Evolutionary conservation across 495 filamentous ascomycete genomes (phyloP).

Genomic region (Lophiostoma macrostomum): DNA sequence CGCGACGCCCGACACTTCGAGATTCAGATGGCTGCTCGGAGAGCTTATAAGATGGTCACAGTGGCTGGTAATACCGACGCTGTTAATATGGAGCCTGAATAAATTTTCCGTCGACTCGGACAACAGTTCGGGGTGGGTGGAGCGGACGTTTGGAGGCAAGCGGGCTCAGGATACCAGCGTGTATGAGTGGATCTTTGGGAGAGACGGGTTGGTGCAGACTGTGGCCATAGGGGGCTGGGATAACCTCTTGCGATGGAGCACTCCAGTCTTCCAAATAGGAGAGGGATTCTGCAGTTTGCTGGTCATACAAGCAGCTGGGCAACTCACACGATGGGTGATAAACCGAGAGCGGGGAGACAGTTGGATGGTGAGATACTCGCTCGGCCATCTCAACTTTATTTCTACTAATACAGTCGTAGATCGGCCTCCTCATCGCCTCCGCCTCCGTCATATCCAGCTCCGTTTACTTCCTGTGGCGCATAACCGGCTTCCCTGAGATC

Average conservation of each 20-base stretch:
- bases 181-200: conserved; percentile 80
- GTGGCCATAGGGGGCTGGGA: conserved; percentile 85
- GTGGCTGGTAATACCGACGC: conserved; percentile 74
- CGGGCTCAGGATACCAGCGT: conserved; percentile 61
- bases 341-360: conserved; percentile 88
- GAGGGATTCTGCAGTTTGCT: conserved; percentile 96
- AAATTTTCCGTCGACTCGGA: conserved; percentile 86
- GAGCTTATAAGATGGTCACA: conserved; percentile 67
- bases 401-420: conserved; percentile 54
- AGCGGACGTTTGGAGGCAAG: conserved; percentile 70
- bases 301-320: conserved; percentile 90
- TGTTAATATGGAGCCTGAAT: conserved; percentile 92
- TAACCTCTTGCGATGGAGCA: conserved; percentile 82
- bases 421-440: conserved; percentile 80
- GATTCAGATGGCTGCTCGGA: conserved; percentile 65
- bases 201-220: conserved; percentile 71
- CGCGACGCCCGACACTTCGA: conserved; percentile 73
- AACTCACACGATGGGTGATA: conserved; percentile 93
- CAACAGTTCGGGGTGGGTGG: conserved; percentile 68
- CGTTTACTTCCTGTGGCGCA: conserved; percentile 94
- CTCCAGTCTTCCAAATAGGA: conserved; percentile 88
- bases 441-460: conserved; percentile 89
- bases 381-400: background rate
- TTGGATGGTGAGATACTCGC: conserved; percentile 80
- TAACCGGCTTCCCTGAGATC: conserved; percentile 88